Percentiles rank a stretch among this genome's conserved stretches.
phyloP scores from a whole-genome alignment of 2,329 filamentous ascomycete species.

The Curvularia verruculosa region DNA sequence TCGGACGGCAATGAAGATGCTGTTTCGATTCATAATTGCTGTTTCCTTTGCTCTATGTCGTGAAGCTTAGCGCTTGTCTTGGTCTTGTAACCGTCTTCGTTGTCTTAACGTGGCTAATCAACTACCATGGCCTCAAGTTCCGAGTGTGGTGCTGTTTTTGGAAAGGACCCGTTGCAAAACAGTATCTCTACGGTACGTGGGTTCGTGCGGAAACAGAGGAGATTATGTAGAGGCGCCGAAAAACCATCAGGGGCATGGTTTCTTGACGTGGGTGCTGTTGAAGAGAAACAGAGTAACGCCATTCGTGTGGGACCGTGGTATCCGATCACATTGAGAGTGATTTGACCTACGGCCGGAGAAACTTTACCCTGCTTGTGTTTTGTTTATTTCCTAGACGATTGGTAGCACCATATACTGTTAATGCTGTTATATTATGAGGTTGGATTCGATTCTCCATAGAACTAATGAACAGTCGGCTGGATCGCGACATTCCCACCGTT shows the following conservation, averaged over 20 bases:
- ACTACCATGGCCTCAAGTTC: background rate
- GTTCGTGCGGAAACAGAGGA: background rate
- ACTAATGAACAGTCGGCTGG: slow-evolving; percentile 15
- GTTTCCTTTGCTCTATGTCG: background rate
- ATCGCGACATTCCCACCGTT: slow-evolving; percentile 11
- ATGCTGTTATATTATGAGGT: background rate
- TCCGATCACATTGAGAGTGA: background rate
- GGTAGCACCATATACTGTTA: slow-evolving; percentile 19
- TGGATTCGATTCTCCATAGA: background rate
- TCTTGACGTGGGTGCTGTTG: background rate
- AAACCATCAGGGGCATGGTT: background rate
- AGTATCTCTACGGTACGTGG: no score
- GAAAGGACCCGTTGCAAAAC: background rate
- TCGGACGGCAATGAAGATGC: background rate
- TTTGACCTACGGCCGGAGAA: background rate
- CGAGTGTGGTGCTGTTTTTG: background rate
- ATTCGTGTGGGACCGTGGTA: background rate
- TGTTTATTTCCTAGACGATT: slow-evolving; percentile 41
- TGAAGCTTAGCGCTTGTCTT: background rate
- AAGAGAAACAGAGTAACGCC: background rate
- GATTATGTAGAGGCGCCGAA: background rate
- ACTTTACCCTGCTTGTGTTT: no score
- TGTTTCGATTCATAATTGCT: background rate
- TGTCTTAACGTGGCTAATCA: background rate
- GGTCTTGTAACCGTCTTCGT: no score